Conservation (phyloP, 305 asterid genomes). For the Lippia alba region DNA sequence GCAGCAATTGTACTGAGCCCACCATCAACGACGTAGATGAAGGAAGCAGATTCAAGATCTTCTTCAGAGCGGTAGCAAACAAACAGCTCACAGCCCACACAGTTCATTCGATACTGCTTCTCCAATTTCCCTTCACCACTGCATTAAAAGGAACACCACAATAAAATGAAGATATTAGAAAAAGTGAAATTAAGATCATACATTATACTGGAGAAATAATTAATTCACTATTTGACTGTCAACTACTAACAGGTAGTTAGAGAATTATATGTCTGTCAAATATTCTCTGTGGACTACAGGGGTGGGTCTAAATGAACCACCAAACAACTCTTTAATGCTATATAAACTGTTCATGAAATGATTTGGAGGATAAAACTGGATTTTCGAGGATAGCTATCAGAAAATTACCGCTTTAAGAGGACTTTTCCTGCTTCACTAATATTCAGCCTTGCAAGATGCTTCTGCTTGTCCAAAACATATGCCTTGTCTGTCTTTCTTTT, state of each 20-base stretch:
- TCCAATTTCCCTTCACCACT: conserved; percentile 97
- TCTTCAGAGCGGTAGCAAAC: conserved; percentile 97
- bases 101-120: conserved; percentile 92
- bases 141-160: conserved; percentile 39
- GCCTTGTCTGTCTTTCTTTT: conserved; percentile 96
- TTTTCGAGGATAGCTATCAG: conserved; percentile 16
- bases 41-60: conserved; percentile 80
- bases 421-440: conserved; percentile 92
- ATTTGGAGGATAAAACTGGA: not conserved
- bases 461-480: conserved; percentile 86
- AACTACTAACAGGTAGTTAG: not conserved
- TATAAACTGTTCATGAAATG: conserved; percentile 10
- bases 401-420: conserved; percentile 83
- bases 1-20: conserved; percentile 97
- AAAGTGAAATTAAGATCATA: conserved; percentile 11
- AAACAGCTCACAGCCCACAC: conserved; percentile 90
- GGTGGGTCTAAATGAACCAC: not conserved
- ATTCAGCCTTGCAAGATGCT: conserved; percentile 94
- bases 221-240: not conserved
- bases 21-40: conserved; percentile 92
- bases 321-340: no score
- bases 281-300: not conserved
- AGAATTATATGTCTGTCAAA: not conserved
- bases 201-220: conserved; percentile 10
- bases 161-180: conserved; percentile 15